Evolutionary conservation across 1,284 basidiomycete species (phyloP).

Genomic region (Rhodotorula sp.): DNA sequence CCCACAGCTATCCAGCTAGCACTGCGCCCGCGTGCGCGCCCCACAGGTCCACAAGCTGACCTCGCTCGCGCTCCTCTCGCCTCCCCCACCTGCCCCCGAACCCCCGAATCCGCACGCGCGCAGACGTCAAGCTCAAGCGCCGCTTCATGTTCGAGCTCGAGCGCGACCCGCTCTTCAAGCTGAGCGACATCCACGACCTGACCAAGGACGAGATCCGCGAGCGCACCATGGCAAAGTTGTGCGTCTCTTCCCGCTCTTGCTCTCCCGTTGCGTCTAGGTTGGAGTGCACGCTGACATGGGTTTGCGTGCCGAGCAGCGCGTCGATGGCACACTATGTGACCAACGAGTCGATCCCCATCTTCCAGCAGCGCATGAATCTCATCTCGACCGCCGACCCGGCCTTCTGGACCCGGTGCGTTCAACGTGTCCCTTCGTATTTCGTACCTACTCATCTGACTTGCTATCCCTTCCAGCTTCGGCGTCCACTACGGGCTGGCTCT

Average conservation of each 20-base stretch:
- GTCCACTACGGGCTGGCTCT: conserved; percentile 61
- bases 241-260: conserved; percentile 35
- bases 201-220: conserved; percentile 58
- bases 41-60: too few relatives aligned
- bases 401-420: conserved; percentile 56
- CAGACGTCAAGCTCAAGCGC: conserved; percentile 46
- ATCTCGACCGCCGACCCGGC: conserved; percentile 56
- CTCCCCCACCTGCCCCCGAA: neutral
- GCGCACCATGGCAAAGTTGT: conserved; percentile 55
- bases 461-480: conserved; percentile 50
- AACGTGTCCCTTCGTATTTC: neutral
- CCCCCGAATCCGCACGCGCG: neutral
- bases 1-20: too few relatives aligned
- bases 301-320: neutral
- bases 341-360: conserved; percentile 48
- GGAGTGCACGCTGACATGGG: too few relatives aligned
- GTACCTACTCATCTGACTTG: neutral
- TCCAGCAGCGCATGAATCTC: conserved; percentile 56
- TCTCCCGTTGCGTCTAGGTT: too few relatives aligned
- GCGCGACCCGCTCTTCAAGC: conserved; percentile 50
- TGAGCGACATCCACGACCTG: conserved; percentile 60
- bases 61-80: neutral
- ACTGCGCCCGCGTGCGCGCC: too few relatives aligned
- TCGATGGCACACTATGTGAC: conserved; percentile 56
- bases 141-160: conserved; percentile 35